Evolutionary conservation across 208 protist species (phyloP).

Genomic region (Herpetomonas tarakana): DNA sequence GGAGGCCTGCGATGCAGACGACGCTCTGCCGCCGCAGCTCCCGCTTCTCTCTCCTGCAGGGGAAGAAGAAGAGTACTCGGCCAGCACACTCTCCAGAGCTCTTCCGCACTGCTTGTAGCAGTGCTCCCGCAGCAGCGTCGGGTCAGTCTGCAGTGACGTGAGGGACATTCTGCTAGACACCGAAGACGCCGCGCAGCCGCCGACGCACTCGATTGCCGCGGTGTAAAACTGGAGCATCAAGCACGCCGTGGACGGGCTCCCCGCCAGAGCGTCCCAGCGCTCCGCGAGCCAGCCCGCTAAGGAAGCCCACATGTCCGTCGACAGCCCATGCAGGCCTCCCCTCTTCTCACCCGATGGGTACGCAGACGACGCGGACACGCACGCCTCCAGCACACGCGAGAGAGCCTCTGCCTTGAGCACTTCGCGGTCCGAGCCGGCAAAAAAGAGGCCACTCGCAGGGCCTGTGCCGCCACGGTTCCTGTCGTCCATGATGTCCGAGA

Average conservation of each 20-base stretch:
- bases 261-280: slow-evolving; percentile 26
- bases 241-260: slow-evolving; percentile 24
- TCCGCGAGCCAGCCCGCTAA: slow-evolving; percentile 46
- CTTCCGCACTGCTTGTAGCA: slow-evolving; percentile 13
- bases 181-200: neutral
- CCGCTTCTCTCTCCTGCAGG: no score
- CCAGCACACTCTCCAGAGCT: slow-evolving; percentile 9
- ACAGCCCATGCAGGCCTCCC: slow-evolving; percentile 10
- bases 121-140: slow-evolving; percentile 19
- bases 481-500: neutral
- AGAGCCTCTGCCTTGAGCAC: slow-evolving; percentile 30
- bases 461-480: slow-evolving; percentile 12
- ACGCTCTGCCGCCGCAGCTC: neutral
- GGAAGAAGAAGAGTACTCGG: no score
- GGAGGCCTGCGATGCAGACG: no score
- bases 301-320: slow-evolving; percentile 31
- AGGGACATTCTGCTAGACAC: slow-evolving; percentile 11
- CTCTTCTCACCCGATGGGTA: neutral
- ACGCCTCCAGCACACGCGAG: slow-evolving; percentile 64
- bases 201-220: slow-evolving; percentile 17
- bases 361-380: slow-evolving; percentile 30
- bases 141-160: slow-evolving; percentile 24
- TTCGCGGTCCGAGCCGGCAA: neutral
- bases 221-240: slow-evolving; percentile 54
- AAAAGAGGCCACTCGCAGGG: neutral